A percentile compares a stretch with the other conserved stretches of the same genome.
Conservation (phyloP, 495 filamentous ascomycete genomes). For the Neurospora africana region DNA sequence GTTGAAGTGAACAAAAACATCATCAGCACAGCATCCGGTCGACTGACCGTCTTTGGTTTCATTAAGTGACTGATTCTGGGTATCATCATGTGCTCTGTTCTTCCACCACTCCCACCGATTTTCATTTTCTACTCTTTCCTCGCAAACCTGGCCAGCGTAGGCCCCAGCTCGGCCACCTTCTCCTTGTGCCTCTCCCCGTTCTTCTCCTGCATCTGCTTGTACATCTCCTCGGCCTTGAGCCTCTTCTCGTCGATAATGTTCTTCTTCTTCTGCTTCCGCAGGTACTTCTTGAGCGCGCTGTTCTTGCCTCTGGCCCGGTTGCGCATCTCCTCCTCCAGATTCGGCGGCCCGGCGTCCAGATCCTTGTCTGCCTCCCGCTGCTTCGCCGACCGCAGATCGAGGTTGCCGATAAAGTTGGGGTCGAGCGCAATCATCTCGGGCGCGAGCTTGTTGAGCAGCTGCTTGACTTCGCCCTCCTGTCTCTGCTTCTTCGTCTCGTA, state of each 20-base stretch:
- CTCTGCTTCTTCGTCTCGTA: conserved; percentile 90
- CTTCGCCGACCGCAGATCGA: conserved; percentile 67
- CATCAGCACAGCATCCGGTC: not conserved
- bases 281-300: conserved; percentile 69
- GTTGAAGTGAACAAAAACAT: not conserved
- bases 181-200: conserved; percentile 31
- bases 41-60: not conserved
- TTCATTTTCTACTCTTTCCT: conserved; percentile 29
- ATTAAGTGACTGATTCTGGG: conserved; percentile 9
- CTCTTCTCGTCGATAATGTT: conserved; percentile 89
- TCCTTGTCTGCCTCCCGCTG: conserved; percentile 64
- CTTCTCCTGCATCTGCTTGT: conserved; percentile 33
- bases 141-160: conserved; percentile 36
- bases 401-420: conserved; percentile 76
- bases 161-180: conserved; percentile 34
- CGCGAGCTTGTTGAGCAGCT: conserved; percentile 82
- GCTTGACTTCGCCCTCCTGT: conserved; percentile 84
- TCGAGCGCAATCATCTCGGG: conserved; percentile 96
- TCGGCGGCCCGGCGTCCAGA: conserved; percentile 60
- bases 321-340: conserved; percentile 56
- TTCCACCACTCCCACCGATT: not conserved
- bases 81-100: conserved; percentile 15
- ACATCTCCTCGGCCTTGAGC: conserved; percentile 45
- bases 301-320: conserved; percentile 86
- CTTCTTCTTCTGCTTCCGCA: conserved; percentile 78